Evolutionary conservation across 352 stramenopile genomes (phyloP), one percentile per base, ranked within the genome.

Genomic region (Globisporangium takayamanum): DNA sequence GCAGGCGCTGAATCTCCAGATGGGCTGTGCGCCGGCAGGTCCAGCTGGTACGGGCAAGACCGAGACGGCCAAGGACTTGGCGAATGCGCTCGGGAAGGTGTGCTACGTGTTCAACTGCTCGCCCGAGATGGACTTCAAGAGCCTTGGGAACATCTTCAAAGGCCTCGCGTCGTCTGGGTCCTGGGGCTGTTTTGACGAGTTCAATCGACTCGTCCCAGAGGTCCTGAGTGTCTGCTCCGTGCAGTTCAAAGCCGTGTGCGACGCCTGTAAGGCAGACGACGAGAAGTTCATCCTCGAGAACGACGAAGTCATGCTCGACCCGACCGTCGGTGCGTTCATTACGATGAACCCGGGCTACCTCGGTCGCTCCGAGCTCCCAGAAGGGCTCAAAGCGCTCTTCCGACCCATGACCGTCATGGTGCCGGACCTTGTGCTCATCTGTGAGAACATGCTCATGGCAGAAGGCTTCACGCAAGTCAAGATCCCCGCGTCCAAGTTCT

Each of bases 261-360:
- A 98, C 63, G 94, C 90, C 22, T 96, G 96, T 55, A 97, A 97
- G 67, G 92, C 90, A n/a, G 88, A 97, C 57, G 77, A 94, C 39
- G 87, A 94, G 53, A 84, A 76, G 26, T 97, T 98, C 67, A 87
- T 97, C n/a, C 78, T 98, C 26, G 93, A 98, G 62, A 96, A 96
- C 44, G 92, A 98, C 56, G 87, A 96, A 50, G 88, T 98, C 15
- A 84, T 74, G 55, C 67, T 98, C 4, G 92, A 98, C 66, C 89
- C 91, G 7, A 93, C 87, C 0, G 95, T 96, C 51, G 95, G 95
- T 39, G 94, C 90, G 8, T 98, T 97, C 67, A 98, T 98, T 62
- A 98, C 95, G 16, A 98, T 98, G 95, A 98, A 98, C 66, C 95
- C 95, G 3, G 95, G 94, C 15, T 98, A 98, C 67, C 71, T 98